Evolutionary conservation across 2,329 filamentous ascomycete genomes (phyloP).

Genomic region (Lasiodiplodia sp.): DNA sequence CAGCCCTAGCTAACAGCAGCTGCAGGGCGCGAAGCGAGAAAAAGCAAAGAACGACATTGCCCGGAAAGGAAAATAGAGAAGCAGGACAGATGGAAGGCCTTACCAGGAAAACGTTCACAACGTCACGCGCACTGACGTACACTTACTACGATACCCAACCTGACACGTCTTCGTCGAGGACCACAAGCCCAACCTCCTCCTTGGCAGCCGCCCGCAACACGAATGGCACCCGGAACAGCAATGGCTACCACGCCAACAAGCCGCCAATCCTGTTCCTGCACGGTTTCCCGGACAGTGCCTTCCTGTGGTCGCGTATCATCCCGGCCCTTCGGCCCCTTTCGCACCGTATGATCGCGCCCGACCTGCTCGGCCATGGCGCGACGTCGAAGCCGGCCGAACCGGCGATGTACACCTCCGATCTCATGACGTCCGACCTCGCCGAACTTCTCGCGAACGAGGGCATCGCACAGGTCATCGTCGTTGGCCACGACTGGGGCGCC

Average conservation of each 20-base stretch:
- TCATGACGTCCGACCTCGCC: conserved; percentile 30
- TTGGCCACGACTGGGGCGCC: conserved; percentile 62
- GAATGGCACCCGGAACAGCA: neutral
- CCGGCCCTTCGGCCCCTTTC: conserved; percentile 47
- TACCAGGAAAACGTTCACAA: conserved; percentile 30
- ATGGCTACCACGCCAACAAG: neutral
- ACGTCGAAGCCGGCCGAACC: conserved; percentile 37
- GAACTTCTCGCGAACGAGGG: conserved; percentile 37
- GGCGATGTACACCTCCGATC: conserved; percentile 28
- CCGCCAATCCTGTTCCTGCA: conserved; percentile 49
- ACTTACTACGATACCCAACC: conserved; percentile 28
- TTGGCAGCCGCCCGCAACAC: neutral
- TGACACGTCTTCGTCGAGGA: neutral
- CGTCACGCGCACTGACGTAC: conserved; percentile 31
- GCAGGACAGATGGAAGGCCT: conserved; percentile 27
- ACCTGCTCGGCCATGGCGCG: conserved; percentile 45
- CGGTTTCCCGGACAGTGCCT: conserved; percentile 57
- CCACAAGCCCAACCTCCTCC: neutral
- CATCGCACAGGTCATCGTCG: conserved; percentile 42
- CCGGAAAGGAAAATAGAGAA: neutral
- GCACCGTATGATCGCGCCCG: conserved; percentile 48
- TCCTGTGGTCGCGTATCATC: conserved; percentile 53
- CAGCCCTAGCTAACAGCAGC: neutral
- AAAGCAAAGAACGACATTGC: conserved; percentile 1
- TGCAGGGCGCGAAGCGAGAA: conserved; percentile 1